Base-by-base conservation (phyloP, 495 filamentous ascomycete genomes). In the Penicillium subrubescens region DNA sequence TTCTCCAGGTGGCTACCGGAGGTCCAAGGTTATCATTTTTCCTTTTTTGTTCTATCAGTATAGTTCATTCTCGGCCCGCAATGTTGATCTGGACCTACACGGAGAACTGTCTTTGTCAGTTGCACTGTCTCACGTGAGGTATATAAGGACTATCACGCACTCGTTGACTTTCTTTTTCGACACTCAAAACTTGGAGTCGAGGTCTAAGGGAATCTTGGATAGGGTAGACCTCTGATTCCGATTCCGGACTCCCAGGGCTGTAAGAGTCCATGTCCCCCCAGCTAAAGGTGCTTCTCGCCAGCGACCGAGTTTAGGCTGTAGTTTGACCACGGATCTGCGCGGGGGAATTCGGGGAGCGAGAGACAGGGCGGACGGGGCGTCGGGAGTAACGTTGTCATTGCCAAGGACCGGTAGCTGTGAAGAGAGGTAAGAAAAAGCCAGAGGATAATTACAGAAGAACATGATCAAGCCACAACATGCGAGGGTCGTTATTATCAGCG, bases 1-100 rank as follows among this genome's bases (percentile, higher is more conserved):
- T 82, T 51, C 85, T 75, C 80, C 79, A 86, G 54, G 66, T 62
- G 34, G 82, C 73, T 56, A 74, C 63, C 17, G 57, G 55, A 27
- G 81, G 81, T 35, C 68, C 61, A 50, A 62, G 39, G 15, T 53
- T n/a, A 57, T 77, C 78, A 54, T 73, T 59, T 62, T 65, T 64
- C 21, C 78, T 80, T 17, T n/a, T 54, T n/a, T n/a, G 7, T 25
- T 27, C 29, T 19, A 50, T 72, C 63, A 72, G 68, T 39, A 59
- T 25, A 14, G 7, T 31, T 21, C 8, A 10, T 10, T 29, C 4
- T 5, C 27, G 33, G 4, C 23, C 8, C 3, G 5, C 12, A n/a
- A 23, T 6, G 12, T 7, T 27, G 41, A 11, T 17, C 15, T 27
- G 61, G 31, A 62, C 65, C 27, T 63, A 74, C 71, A 27, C 15